Evolutionary conservation across 2,329 filamentous ascomycete genomes (phyloP), one percentile per base, ranked within the genome.

Genomic region (Fusarium coicis): DNA sequence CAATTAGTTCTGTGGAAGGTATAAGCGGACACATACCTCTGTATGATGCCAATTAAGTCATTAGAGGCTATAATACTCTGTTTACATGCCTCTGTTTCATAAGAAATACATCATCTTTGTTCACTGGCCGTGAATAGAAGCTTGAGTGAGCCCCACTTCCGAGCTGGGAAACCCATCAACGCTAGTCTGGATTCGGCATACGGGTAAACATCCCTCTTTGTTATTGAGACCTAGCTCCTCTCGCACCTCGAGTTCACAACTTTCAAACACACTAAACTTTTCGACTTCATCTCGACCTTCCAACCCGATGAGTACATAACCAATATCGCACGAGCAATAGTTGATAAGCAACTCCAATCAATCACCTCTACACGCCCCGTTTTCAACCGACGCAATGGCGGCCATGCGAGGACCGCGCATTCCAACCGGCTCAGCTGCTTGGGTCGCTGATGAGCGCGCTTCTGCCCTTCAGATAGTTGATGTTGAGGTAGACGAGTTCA

Each of bases 401-500:
- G 80, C 86, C 63, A 86, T 87, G 84, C 83, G 87, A 83, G 84
- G 85, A 80, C 84, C 89, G 83, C 90, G 89, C 82, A 82, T 90
- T 79, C 88, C 92, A 79, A 91, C 97, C 76, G 95, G 95, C 81
- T 96, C 94, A 68, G 86, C 90, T 78, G 87, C 92, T 84, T 99
- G 96, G 96, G 90, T 98, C 74, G 86, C 91, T 37, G 91, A 94
- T 74, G 96, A 99, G 85, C 90, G 95, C 76, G 88, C 92, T 47
- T 93, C 95, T 78, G 92, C 94, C 19, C 85, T 91, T 61, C 89
- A 93, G 74, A 91, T 98, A 72, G 89, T 93, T 21, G 88, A 92
- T 52, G 89, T 94, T 63, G 96, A 98, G 82, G 89, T 93, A 61
- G 96, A 98, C 75, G 97, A 99, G 84, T 97, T 98, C 79, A 90